Evolutionary conservation across 768 basidiomycete species (phyloP).

Genomic region (Coprinopsis marcescibilis): DNA sequence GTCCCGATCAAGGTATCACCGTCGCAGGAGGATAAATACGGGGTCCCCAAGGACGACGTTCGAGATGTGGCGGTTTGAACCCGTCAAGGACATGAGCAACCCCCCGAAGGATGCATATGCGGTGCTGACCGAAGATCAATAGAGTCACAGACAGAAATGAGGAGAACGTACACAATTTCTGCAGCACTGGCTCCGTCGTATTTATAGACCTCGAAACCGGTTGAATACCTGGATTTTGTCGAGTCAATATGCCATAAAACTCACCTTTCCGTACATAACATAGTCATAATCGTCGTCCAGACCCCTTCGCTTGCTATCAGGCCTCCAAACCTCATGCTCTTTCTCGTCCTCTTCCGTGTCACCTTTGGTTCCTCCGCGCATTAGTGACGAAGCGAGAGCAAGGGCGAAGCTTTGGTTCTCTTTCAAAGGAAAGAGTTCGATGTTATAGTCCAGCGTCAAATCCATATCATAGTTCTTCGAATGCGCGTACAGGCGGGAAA

Average conservation of each 20-base stretch:
- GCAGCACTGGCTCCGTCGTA: constrained; percentile 75
- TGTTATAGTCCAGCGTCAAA: constrained; percentile 90
- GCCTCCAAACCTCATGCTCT: constrained; percentile 77
- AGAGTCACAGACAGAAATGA: constrained; percentile 9
- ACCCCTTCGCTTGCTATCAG: constrained; percentile 77
- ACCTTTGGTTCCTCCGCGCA: constrained; percentile 45
- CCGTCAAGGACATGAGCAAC: constrained; percentile 88
- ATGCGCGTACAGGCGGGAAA: constrained; percentile 84
- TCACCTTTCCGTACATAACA: constrained; percentile 97
- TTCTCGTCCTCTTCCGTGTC: constrained; percentile 60
- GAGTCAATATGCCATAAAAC: constrained; percentile 13
- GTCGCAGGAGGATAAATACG: constrained; percentile 82
- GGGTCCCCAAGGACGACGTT: constrained; percentile 91
- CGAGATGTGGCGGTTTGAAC: constrained; percentile 88
- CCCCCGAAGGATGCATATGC: constrained; percentile 97
- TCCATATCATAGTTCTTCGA: constrained; percentile 92
- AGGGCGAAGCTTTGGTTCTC: constrained; percentile 72
- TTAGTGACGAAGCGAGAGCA: constrained; percentile 78
- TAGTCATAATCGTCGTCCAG: constrained; percentile 97
- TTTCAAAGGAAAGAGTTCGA: constrained; percentile 78
- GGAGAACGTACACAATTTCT: constrained; percentile 71
- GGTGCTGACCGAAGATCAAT: constrained; percentile 47
- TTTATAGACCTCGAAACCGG: constrained; percentile 74
- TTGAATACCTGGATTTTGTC: not conserved
- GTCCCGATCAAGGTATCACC: constrained; percentile 30